These are phyloP conservation scores for Aspergillus novoparasiticus DNA, from an alignment of 2,329 filamentous ascomycete genomes.

Conservation along the genomic window DNA sequence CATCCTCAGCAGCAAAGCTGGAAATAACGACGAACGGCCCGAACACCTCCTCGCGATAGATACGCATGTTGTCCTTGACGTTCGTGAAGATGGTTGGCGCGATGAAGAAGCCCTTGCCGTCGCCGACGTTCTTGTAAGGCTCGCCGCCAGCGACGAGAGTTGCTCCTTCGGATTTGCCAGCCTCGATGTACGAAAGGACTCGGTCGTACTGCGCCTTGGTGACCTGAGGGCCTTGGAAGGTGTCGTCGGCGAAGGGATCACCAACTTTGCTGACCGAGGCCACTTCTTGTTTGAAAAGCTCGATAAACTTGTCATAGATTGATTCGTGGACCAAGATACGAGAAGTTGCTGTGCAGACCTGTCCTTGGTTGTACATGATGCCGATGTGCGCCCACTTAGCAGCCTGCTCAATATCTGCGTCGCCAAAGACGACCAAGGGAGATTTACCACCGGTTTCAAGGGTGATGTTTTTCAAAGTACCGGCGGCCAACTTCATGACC, in stretches of 20 bases:
- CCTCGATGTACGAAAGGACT: conserved; percentile 69
- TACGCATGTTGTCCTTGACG: conserved; percentile 59
- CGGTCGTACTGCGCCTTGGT: conserved; percentile 45
- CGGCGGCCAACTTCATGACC: conserved; percentile 41
- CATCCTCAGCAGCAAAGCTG: conserved; percentile 62
- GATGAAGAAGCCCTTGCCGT: conserved; percentile 67
- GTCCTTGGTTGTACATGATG: conserved; percentile 50
- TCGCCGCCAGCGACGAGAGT: conserved; percentile 66
- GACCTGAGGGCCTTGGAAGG: conserved; percentile 41
- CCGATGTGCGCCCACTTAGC: conserved; percentile 67
- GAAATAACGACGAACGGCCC: conserved; percentile 63
- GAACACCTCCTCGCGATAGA: conserved; percentile 65
- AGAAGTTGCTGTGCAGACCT: conserved; percentile 39
- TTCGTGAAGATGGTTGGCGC: conserved; percentile 61
- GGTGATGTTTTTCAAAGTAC: conserved; percentile 39
- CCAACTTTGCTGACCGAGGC: conserved; percentile 38
- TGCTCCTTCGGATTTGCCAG: conserved; percentile 71
- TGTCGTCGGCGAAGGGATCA: conserved; percentile 39
- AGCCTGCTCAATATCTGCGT: conserved; percentile 67
- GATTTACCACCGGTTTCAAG: conserved; percentile 63
- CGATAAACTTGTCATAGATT: conserved; percentile 36
- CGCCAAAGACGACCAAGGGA: conserved; percentile 65
- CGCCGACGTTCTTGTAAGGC: conserved; percentile 54
- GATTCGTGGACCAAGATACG: conserved; percentile 61
- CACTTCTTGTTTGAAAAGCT: conserved; percentile 35